Conservation (phyloP, 148 eudicot species). For the Pouteria glomerata region DNA sequence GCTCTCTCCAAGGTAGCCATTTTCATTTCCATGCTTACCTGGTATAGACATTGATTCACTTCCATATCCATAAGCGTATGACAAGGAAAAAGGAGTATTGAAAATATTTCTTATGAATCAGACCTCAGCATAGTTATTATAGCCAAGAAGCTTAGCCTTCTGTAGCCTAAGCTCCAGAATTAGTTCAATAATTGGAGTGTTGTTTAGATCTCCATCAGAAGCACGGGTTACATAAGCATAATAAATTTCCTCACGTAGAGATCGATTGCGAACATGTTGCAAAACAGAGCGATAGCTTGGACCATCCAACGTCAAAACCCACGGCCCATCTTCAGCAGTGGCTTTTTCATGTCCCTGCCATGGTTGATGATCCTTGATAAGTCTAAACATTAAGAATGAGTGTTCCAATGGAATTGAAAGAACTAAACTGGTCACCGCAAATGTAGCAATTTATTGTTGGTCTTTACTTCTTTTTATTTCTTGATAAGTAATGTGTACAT, state of each 20-base stretch:
- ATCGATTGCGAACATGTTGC: slow-evolving; percentile 76
- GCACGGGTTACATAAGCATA: slow-evolving; percentile 84
- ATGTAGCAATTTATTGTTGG: neutral
- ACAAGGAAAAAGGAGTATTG: neutral
- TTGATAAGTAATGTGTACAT: neutral
- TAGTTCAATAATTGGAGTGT: slow-evolving; percentile 66
- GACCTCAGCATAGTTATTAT: slow-evolving; percentile 93
- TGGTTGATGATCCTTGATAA: neutral
- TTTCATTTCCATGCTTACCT: slow-evolving; percentile 97
- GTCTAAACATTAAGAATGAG: slow-evolving; percentile 6
- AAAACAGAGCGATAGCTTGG: slow-evolving; percentile 78
- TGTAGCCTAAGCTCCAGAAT: slow-evolving; percentile 75
- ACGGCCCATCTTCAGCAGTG: slow-evolving; percentile 81
- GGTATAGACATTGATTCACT: slow-evolving; percentile 9
- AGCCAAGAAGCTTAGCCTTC: slow-evolving; percentile 86
- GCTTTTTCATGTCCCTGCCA: slow-evolving; percentile 87
- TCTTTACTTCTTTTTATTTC: neutral
- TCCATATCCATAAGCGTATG: slow-evolving; percentile 4
- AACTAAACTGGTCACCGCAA: neutral
- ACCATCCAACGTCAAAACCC: slow-evolving; percentile 84
- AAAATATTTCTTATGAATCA: neutral
- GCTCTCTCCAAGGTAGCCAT: slow-evolving; percentile 92
- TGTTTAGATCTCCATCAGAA: slow-evolving; percentile 82
- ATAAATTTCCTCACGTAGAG: slow-evolving; percentile 83
- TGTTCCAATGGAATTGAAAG: neutral